These are phyloP conservation scores for Schwanniomyces etchellsii DNA, from an alignment of 1,139 yeast genomes.

Conservation along the genomic window DNA sequence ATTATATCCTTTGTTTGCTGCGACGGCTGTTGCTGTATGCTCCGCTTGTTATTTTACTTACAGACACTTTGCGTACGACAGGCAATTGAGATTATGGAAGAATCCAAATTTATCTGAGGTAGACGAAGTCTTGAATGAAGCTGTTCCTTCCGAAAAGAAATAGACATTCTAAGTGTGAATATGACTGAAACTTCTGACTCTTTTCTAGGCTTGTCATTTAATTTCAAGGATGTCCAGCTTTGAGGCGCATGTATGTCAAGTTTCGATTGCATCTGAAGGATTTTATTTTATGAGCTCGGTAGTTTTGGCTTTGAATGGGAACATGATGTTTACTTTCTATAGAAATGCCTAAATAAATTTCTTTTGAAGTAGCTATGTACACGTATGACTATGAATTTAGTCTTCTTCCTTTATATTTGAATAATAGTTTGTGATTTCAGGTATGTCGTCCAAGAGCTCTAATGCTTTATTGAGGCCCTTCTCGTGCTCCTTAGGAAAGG, in stretches of 20 bases:
- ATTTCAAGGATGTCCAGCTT: no score
- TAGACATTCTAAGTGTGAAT: no score
- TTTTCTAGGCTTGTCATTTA: no score
- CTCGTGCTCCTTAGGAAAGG: slow-evolving; percentile 45
- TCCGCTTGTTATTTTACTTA: slow-evolving; percentile 68
- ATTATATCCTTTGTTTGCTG: slow-evolving; percentile 66
- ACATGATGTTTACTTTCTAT: no score
- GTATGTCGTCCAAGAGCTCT: slow-evolving; percentile 60
- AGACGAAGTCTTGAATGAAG: slow-evolving; percentile 54
- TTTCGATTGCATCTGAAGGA: no score
- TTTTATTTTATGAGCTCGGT: no score
- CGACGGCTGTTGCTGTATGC: slow-evolving; percentile 55
- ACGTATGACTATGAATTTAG: neutral
- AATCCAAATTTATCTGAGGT: slow-evolving; percentile 55
- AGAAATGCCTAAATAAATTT: no score
- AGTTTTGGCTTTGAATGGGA: no score
- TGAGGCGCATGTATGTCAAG: no score
- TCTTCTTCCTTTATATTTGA: slow-evolving; percentile 40
- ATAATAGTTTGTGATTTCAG: slow-evolving; percentile 78
- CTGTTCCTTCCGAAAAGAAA: slow-evolving; percentile 26
- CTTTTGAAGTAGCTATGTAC: neutral
- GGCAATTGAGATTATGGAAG: slow-evolving; percentile 64
- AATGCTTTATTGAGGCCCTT: slow-evolving; percentile 55
- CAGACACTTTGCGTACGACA: slow-evolving; percentile 66
- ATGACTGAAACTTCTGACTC: no score